Base-by-base conservation (phyloP, 1,284 basidiomycete genomes). In the Malassezia obtusa region DNA sequence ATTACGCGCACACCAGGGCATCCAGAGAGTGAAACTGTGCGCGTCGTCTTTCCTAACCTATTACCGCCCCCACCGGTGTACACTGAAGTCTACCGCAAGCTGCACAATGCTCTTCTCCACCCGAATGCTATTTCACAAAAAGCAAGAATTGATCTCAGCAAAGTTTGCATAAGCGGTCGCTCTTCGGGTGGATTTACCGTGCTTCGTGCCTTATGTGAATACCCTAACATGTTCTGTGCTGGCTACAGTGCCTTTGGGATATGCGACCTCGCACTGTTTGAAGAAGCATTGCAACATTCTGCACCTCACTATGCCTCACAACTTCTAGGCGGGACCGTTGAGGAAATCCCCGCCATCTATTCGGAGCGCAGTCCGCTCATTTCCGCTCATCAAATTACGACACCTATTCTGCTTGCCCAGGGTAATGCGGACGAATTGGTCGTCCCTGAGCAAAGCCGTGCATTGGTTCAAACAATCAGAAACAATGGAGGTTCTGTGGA, bases 241-340 rank as follows among this genome's bases (percentile, higher is more conserved):
- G 64, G 60, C 3, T 50, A 38, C 10, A 58, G 57, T 1, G 39
- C 36, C 19, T 64, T 59, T 39, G 64, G 64, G 26, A 45, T 66
- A 15, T 58, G 57, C 2, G 49, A 57, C 4, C 49, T 64, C 1
- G 9, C 31, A 5, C 25, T 47, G 1, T 46, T 66, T 5, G 59
- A 59, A 17, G 17, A 56, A 4, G 78, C 80, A 52, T 82, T 81
- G 0, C 84, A 86, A 74, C 86, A 86, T 62, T 84, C 84, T 45
- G 80, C 83, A 66, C 76, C 78, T 19, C 73, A 75, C n/a, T 84
- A 83, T 58, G 66, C 57, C 7, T 52, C 79, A 57, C 77, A 78
- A 52, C 75, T 85, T 2, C 63, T 85, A 25, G 82, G 83, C 0
- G 84, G 81, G 0, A 79, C 77, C 0, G 67, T 73, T 1, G 63